Conservation (phyloP, 2,329 filamentous ascomycete species). For the Calonectria montana region DNA sequence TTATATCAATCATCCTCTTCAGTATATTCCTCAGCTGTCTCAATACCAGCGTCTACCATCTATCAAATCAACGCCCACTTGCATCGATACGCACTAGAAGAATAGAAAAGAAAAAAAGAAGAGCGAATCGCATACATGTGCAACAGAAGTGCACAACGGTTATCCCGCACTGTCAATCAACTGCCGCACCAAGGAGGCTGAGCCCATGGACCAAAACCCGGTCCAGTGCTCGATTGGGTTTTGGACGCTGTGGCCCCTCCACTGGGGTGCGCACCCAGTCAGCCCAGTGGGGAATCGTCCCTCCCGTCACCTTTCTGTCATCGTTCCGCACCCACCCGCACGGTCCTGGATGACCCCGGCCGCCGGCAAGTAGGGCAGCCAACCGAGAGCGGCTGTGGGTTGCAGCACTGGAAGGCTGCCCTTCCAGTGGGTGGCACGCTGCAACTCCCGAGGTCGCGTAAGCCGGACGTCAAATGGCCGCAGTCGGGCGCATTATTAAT, state of each 20-base stretch:
- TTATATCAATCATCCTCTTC: background rate
- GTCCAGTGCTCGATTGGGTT: background rate
- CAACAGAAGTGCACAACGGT: constrained; percentile 10
- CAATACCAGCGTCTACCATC: background rate
- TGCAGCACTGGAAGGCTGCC: background rate
- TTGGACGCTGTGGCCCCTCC: background rate
- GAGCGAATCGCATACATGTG: background rate
- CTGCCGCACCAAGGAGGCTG: constrained; percentile 13
- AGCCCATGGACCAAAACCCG: background rate
- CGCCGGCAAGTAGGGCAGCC: background rate
- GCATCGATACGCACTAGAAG: background rate
- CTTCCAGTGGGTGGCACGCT: background rate
- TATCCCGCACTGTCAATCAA: background rate
- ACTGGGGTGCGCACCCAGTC: no score
- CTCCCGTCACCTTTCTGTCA: background rate
- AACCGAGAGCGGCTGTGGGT: background rate
- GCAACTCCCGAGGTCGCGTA: background rate
- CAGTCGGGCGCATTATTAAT: constrained; percentile 5
- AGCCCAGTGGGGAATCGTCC: background rate
- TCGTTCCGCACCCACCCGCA: background rate
- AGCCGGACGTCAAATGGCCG: background rate
- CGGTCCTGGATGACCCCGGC: background rate
- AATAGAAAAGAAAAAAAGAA: background rate
- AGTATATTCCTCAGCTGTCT: background rate
- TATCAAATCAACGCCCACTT: background rate